Evolutionary conservation across 805 yeast species (phyloP).

Genomic region (Hanseniaspora pseudoguilliermondii): DNA sequence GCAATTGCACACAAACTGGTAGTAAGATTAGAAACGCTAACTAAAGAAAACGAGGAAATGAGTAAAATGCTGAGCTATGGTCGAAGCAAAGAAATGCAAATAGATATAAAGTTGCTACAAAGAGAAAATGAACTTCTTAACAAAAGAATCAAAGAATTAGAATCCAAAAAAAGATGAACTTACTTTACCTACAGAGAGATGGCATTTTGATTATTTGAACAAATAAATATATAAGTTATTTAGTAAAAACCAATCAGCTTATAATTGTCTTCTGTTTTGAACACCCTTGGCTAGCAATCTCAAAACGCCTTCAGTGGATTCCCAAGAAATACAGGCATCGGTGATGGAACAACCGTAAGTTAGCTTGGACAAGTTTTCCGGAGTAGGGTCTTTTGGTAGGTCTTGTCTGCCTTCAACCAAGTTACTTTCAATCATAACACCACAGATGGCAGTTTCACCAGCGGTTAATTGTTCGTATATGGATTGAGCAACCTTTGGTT

Average conservation of each 20-base stretch:
- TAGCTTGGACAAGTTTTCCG: slow-evolving; percentile 40
- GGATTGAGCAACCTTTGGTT: slow-evolving; percentile 71
- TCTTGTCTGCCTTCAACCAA: slow-evolving; percentile 87
- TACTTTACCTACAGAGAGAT: neutral
- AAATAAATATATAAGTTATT: no score
- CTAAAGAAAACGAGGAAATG: slow-evolving; percentile 58
- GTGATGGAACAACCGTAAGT: slow-evolving; percentile 94
- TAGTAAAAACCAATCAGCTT: neutral
- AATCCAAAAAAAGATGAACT: neutral
- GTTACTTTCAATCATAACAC: slow-evolving; percentile 93
- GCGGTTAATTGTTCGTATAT: slow-evolving; percentile 65
- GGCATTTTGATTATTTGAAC: no score
- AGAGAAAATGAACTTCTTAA: slow-evolving; percentile 38
- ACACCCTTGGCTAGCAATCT: slow-evolving; percentile 72
- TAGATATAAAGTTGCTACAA: slow-evolving; percentile 52
- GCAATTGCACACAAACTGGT: slow-evolving; percentile 64
- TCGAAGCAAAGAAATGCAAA: slow-evolving; percentile 56
- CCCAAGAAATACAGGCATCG: slow-evolving; percentile 93
- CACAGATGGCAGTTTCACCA: slow-evolving; percentile 71
- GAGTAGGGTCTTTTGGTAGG: slow-evolving; percentile 45
- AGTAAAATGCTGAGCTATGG: slow-evolving; percentile 62
- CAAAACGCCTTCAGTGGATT: slow-evolving; percentile 71
- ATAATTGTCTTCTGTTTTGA: slow-evolving; percentile 51
- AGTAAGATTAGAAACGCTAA: slow-evolving; percentile 44
- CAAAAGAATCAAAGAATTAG: slow-evolving; percentile 13